Evolutionary conservation across 768 basidiomycete genomes (phyloP).

Genomic region (Russula lepida): DNA sequence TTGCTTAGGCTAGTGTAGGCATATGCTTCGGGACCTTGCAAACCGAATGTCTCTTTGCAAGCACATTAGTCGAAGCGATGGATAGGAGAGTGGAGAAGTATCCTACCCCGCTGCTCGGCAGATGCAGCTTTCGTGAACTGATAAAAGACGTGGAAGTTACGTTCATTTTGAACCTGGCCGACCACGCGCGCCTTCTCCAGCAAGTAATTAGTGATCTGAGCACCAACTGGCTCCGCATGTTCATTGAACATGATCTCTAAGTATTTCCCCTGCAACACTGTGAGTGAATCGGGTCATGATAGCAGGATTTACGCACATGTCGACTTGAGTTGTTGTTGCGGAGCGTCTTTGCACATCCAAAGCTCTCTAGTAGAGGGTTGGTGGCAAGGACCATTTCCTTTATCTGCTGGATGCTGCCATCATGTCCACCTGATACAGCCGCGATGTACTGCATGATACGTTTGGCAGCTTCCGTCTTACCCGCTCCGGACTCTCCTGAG

Average conservation of each 20-base stretch:
- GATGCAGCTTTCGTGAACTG: constrained; percentile 97
- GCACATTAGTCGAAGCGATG: background rate
- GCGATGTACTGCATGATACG: constrained; percentile 99
- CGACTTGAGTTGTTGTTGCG: constrained; percentile 98
- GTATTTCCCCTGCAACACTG: constrained; percentile 76
- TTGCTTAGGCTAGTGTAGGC: constrained; percentile 89
- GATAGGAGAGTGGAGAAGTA: background rate
- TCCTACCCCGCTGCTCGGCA: constrained; percentile 76
- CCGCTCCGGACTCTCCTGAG: constrained; percentile 97
- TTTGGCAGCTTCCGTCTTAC: constrained; percentile 98
- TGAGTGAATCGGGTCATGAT: constrained; percentile 21
- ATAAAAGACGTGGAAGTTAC: constrained; percentile 99
- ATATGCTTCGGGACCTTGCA: constrained; percentile 95
- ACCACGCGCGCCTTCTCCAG: constrained; percentile 96
- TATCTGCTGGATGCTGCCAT: constrained; percentile 91
- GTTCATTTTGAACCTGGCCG: constrained; percentile 91
- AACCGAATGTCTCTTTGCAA: constrained; percentile 74
- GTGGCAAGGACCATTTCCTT: constrained; percentile 99
- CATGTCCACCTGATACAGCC: constrained; percentile 83
- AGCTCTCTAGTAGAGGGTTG: constrained; percentile 94
- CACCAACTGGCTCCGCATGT: constrained; percentile 89
- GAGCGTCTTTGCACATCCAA: constrained; percentile 97
- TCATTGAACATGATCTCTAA: constrained; percentile 98
- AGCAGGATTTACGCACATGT: constrained; percentile 55
- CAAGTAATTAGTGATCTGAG: constrained; percentile 97